Evolutionary conservation across 2,329 filamentous ascomycete species (phyloP).

Genomic region (Zymoseptoria tritici): DNA sequence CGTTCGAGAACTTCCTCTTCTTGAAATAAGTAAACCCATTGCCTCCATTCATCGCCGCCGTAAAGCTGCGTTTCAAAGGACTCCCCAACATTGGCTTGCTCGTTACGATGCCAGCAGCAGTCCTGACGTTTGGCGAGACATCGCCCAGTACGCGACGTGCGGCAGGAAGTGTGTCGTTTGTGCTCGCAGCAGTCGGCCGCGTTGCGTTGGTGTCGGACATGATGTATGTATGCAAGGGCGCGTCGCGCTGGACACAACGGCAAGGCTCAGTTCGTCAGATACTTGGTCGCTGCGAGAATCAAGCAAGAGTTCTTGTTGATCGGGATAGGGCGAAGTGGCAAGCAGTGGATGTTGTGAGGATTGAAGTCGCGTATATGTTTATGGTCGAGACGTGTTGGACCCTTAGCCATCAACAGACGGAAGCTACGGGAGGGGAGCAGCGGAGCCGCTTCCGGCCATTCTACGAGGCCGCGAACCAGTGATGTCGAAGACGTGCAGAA

Average conservation of each 20-base stretch:
- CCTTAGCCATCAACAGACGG: background rate
- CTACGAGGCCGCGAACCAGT: background rate
- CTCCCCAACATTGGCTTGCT: constrained; percentile 21
- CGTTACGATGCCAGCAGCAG: constrained; percentile 8
- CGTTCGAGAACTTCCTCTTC: constrained; percentile 20
- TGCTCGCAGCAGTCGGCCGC: background rate
- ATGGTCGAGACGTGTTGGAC: background rate
- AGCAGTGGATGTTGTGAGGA: background rate
- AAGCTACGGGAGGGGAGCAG: background rate
- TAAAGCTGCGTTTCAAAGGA: constrained; percentile 29
- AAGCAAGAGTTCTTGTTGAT: background rate
- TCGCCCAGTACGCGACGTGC: constrained; percentile 24
- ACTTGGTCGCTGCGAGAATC: background rate
- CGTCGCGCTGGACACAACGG: background rate
- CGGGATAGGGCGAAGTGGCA: background rate
- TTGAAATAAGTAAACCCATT: constrained; percentile 31
- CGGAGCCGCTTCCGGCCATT: background rate
- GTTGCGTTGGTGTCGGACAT: background rate
- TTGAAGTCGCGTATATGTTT: background rate
- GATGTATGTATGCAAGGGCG: background rate
- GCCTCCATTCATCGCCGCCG: constrained; percentile 23
- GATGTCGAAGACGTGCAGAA: background rate
- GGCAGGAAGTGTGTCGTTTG: constrained; percentile 5
- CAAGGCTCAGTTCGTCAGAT: background rate
- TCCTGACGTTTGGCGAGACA: constrained; percentile 26